These are phyloP conservation scores for Xylaria sp. DNA, from an alignment of 2,329 filamentous ascomycete species.

Conservation along the genomic window DNA sequence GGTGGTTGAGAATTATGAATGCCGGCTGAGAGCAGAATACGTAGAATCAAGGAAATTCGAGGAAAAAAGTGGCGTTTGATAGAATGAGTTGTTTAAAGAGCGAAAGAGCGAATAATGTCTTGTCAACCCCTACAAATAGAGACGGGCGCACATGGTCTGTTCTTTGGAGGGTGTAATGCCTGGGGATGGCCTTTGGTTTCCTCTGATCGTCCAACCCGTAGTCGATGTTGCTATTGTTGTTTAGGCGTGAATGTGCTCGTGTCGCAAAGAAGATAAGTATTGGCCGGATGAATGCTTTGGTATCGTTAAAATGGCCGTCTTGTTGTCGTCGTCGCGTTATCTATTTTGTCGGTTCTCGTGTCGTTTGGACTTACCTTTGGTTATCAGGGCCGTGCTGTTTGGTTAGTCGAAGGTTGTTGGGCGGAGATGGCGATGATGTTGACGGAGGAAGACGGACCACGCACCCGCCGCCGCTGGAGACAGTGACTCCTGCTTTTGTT, in stretches of 20 bases:
- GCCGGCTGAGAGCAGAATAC: constrained; percentile 12
- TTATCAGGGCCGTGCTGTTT: constrained; percentile 22
- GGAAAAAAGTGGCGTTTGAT: constrained; percentile 14
- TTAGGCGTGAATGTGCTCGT: constrained; percentile 2
- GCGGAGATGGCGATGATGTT: constrained; percentile 34
- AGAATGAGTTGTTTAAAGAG: constrained; percentile 23
- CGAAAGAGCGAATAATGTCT: constrained; percentile 27
- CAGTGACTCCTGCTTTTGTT: constrained; percentile 36
- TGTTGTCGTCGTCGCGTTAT: constrained; percentile 15
- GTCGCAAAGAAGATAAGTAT: constrained; percentile 29
- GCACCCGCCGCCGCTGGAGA: constrained; percentile 22
- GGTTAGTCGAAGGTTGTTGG: constrained; percentile 34
- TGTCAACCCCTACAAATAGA: constrained; percentile 27
- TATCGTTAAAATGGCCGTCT: constrained; percentile 12
- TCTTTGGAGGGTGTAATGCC: constrained; percentile 11
- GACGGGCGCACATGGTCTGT: constrained; percentile 31
- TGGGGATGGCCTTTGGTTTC: constrained; percentile 7
- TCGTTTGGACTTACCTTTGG: constrained; percentile 32
- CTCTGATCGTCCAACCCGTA: background rate
- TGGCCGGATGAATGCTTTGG: constrained; percentile 21
- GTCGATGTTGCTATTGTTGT: constrained; percentile 15
- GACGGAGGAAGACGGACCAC: constrained; percentile 33
- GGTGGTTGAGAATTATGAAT: constrained; percentile 2
- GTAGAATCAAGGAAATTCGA: constrained; percentile 26
- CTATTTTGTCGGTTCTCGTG: constrained; percentile 3